Evolutionary conservation across 805 yeast species (phyloP), one percentile per base, ranked within the genome.

Genomic region (Candida andamanensis): DNA sequence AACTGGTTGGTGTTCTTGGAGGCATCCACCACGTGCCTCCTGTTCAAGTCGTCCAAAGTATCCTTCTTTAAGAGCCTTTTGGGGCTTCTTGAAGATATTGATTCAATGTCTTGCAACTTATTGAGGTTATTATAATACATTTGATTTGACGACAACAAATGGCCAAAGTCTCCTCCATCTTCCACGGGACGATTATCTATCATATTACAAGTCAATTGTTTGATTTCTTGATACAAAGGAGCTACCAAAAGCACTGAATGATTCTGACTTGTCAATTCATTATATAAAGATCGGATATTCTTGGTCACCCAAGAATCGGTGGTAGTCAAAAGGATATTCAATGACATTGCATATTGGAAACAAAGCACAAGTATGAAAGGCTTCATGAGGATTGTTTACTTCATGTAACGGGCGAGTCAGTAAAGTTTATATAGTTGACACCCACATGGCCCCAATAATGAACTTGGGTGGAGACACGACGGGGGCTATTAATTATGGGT

Each of bases 271-370:
- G 24, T 20, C 24, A 63, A 45, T 13, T 51, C 49, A 12, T 52
- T 39, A 35, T 57, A 50, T 21, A 62, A 39, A 20, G 40, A 43
- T 10, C 67, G 42, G 12, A 50, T 39, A 38, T 60, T 58, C 32
- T 55, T 60, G 11, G 60, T 47, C 8, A 58, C 67, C 68, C 68
- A 62, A 5, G 58, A 50, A 37, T 61, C 67, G 3, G 60, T 47
- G 17, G 58, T 42, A 5, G 64, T 41, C 16, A 62, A 24, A 14
- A 61, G 35, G 15, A 61, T 54, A 29, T 59, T 56, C 30, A 60
- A 43, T 6, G 50, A 44, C 5, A 37, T 17, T 8, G 11, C 11
- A 11, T 17, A 17, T 17, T 25, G 11, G 7, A 25, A n/a, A 15
- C 8, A 19, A 8, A 19, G 10, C 11, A 19, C 10, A 8, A 19